Conservation (phyloP, 2,329 filamentous ascomycete species). For the Podosphaera xanthii region DNA sequence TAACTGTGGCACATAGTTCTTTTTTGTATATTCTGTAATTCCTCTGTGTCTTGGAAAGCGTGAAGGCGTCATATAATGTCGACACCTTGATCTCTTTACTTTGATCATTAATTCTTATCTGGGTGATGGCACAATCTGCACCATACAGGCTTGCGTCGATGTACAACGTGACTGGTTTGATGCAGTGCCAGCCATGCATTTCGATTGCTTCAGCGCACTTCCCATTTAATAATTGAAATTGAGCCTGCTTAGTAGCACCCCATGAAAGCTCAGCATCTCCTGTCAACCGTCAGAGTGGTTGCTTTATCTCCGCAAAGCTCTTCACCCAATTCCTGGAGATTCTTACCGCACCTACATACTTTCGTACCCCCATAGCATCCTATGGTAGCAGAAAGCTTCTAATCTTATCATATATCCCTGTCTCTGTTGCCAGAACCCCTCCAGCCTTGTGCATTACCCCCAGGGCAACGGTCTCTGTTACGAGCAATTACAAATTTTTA, state of each 20-base stretch:
- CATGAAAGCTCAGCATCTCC: background rate
- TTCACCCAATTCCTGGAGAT: background rate
- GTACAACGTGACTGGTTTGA: background rate
- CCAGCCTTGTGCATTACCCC: background rate
- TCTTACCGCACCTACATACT: background rate
- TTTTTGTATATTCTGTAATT: constrained; percentile 2
- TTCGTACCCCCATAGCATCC: background rate
- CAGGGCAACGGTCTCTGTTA: background rate
- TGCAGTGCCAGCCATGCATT: background rate
- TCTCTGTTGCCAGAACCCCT: background rate
- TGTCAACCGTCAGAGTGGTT: background rate
- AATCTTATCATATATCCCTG: background rate
- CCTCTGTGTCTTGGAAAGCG: constrained; percentile 2
- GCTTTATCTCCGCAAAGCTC: background rate
- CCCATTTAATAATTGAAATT: constrained; percentile 1
- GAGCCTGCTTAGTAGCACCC: background rate
- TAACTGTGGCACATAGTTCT: background rate
- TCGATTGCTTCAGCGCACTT: background rate
- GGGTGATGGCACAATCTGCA: constrained; percentile 3
- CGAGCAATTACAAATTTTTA: background rate
- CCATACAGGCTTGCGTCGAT: constrained; percentile 1
- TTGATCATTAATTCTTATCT: background rate
- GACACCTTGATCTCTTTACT: background rate
- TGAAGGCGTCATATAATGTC: background rate
- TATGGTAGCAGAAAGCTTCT: background rate